Evolutionary conservation across 2,329 filamentous ascomycete genomes (phyloP).

Genomic region (Cercospora zeina): DNA sequence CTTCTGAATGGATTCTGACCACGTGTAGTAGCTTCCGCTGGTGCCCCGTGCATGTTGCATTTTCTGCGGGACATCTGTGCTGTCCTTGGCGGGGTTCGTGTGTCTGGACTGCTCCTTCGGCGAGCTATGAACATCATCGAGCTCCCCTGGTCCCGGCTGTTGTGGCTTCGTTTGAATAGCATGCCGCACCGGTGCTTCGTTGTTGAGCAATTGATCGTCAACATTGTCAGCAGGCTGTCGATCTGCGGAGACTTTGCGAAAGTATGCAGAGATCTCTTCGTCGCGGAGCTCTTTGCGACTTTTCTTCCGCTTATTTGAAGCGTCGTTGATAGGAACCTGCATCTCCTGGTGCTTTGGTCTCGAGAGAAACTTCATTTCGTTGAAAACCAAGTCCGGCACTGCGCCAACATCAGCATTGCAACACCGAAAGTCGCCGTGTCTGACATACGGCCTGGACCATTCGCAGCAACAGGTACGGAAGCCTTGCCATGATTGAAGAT

Average conservation of each 20-base stretch:
- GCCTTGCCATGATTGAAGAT: conserved; percentile 53
- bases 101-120: not conserved
- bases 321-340: conserved; percentile 29
- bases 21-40: conserved; percentile 44
- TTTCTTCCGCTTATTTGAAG: conserved; percentile 39
- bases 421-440: conserved; percentile 29
- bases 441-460: conserved; percentile 45
- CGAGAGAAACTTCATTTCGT: conserved; percentile 53
- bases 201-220: not conserved
- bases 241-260: conserved; percentile 32
- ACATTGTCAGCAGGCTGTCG: not conserved
- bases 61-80: not conserved
- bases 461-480: conserved; percentile 48
- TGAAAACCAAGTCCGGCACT: conserved; percentile 56
- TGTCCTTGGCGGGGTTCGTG: not conserved
- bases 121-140: not conserved
- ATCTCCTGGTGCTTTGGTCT: conserved; percentile 38
- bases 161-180: not conserved
- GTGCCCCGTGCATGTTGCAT: conserved; percentile 8
- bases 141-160: not conserved
- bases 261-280: conserved; percentile 51
- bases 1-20: conserved; percentile 44
- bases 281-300: conserved; percentile 40
- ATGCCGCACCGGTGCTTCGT: not conserved
- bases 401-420: conserved; percentile 25